phyloP scores from a whole-genome alignment of 441 rosid genomes.

The Melastoma candidum region DNA sequence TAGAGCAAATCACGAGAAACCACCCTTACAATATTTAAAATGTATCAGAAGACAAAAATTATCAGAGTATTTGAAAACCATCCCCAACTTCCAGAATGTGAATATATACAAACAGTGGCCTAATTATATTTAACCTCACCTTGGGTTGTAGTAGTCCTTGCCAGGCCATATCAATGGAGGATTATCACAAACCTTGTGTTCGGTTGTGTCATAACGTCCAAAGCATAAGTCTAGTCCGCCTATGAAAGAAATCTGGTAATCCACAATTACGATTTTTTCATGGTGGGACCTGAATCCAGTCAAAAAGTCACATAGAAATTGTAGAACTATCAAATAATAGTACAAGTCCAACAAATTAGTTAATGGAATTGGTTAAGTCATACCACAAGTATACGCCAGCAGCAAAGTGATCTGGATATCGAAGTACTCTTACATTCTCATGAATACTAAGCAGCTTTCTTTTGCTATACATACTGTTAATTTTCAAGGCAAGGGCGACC shows the following conservation, averaged over 20 bases:
- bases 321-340: conserved; percentile 20
- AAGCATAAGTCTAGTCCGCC: conserved; percentile 98
- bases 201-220: conserved; percentile 91
- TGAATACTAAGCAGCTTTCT: conserved; percentile 87
- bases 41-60: no score
- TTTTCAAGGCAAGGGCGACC: conserved; percentile 96
- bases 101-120: neutral
- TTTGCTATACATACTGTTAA: conserved; percentile 95
- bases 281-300: conserved; percentile 84
- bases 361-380: conserved; percentile 48
- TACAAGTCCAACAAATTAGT: conserved; percentile 95
- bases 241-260: conserved; percentile 84
- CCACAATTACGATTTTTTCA: conserved; percentile 92
- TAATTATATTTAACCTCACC: conserved; percentile 34
- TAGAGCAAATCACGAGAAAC: no score
- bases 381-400: conserved; percentile 97
- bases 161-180: conserved; percentile 92
- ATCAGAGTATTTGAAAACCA: no score
- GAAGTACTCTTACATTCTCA: conserved; percentile 96
- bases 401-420: conserved; percentile 95
- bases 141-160: conserved; percentile 97
- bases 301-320: conserved; percentile 21
- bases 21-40: no score
- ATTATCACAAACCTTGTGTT: conserved; percentile 81
- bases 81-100: no score